Percentiles rank a stretch among this genome's conserved stretches.
Evolutionary conservation across 352 stramenopile genomes (phyloP).

Genomic region (Phytophthora uliginosa): DNA sequence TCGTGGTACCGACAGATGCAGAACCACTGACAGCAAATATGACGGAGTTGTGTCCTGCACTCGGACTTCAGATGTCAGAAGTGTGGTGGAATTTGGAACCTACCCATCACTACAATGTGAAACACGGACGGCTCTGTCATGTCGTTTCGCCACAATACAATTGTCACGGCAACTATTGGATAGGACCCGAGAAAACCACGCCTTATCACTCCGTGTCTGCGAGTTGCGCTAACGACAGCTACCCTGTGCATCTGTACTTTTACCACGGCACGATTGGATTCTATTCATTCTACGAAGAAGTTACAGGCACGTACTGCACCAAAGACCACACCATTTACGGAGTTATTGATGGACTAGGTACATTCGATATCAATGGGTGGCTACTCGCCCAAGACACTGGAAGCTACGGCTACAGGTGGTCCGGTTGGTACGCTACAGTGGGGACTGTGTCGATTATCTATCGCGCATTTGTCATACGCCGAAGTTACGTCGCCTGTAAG

Average conservation of each 20-base stretch:
- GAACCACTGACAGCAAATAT: not conserved
- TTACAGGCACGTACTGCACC: not conserved
- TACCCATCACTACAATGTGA: not conserved
- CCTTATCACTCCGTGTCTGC: not conserved
- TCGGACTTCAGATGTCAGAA: not conserved
- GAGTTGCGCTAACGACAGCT: not conserved
- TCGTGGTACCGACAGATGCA: not conserved
- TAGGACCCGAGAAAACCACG: not conserved
- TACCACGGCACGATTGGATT: not conserved
- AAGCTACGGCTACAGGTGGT: slow-evolving; percentile 1
- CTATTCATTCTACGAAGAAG: slow-evolving; percentile 1
- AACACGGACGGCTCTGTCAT: not conserved
- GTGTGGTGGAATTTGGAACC: not conserved
- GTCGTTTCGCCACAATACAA: not conserved
- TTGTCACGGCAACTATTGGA: not conserved
- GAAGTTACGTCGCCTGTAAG: slow-evolving; percentile 24
- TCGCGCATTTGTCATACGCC: slow-evolving; percentile 13
- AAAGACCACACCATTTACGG: not conserved
- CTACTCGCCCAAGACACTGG: not conserved
- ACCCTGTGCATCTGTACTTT: not conserved
- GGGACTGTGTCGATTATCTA: slow-evolving; percentile 15
- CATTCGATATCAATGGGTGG: not conserved
- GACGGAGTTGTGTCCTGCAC: not conserved
- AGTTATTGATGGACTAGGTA: not conserved
- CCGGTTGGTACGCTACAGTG: slow-evolving; percentile 15